These are phyloP conservation scores for Irpex sp. DNA, from an alignment of 1,284 basidiomycete genomes.

Conservation along the genomic window DNA sequence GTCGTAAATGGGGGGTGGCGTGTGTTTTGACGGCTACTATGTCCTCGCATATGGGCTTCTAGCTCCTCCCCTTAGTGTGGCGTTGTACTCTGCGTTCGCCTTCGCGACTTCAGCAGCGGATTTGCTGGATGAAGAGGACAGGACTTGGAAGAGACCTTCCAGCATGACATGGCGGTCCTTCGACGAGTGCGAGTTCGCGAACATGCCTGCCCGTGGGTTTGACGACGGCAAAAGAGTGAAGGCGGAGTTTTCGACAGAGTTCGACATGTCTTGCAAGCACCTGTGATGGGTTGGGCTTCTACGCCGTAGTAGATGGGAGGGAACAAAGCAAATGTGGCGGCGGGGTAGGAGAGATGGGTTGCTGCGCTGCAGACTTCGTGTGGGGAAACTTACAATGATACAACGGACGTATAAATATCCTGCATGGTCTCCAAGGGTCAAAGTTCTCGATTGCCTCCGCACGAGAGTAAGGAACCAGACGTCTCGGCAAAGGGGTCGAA, in stretches of 20 bases:
- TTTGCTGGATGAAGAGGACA: not conserved
- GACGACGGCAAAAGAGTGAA: not conserved
- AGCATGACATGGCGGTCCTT: constrained; percentile 9
- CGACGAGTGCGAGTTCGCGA: constrained; percentile 6
- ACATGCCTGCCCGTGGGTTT: constrained; percentile 1
- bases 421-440: not conserved
- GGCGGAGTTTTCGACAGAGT: not conserved
- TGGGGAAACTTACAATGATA: not conserved
- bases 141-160: constrained; percentile 6
- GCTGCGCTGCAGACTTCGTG: constrained; percentile 2
- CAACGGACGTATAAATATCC: not conserved
- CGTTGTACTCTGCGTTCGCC: constrained; percentile 1
- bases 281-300: not conserved
- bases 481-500: not conserved
- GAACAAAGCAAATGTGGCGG: not conserved
- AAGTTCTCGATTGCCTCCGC: not conserved
- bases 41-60: not conserved
- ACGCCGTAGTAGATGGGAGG: not conserved
- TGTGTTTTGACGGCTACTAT: not conserved
- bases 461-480: not conserved
- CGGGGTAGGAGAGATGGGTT: not conserved
- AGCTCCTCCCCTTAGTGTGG: not conserved
- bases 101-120: not conserved
- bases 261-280: constrained; percentile 1
- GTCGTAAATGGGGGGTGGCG: not conserved